Conservation (phyloP, 768 basidiomycete genomes). For the Sporobolomyces pararoseus region DNA sequence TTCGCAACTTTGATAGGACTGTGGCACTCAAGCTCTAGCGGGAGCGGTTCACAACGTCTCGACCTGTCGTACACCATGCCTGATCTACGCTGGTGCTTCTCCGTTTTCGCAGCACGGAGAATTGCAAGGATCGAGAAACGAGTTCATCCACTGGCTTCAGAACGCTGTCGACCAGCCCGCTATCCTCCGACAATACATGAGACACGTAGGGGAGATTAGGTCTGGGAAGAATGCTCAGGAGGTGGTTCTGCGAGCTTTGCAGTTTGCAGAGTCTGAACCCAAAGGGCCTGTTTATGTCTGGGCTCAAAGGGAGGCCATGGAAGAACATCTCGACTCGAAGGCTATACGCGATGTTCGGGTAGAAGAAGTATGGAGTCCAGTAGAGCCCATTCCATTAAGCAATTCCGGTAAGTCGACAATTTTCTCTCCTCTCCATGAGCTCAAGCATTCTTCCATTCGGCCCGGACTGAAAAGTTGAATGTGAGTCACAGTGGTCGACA, state of each 20-base stretch:
- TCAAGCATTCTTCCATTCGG: no score
- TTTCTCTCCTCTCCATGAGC: no score
- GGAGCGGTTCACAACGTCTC: constrained; percentile 72
- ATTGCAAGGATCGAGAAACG: constrained; percentile 63
- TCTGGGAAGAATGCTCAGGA: constrained; percentile 58
- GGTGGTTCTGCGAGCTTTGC: constrained; percentile 59
- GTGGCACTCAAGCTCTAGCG: constrained; percentile 57
- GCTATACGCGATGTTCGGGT: constrained; percentile 48
- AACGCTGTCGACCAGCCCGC: constrained; percentile 66
- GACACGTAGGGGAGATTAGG: constrained; percentile 60
- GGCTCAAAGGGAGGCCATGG: constrained; percentile 68
- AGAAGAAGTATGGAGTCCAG: constrained; percentile 56
- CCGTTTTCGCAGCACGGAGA: constrained; percentile 61
- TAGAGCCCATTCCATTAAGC: constrained; percentile 57
- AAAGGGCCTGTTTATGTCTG: constrained; percentile 69
- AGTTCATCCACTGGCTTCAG: constrained; percentile 70
- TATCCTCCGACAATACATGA: constrained; percentile 70
- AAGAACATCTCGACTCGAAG: constrained; percentile 58
- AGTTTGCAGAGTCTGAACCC: constrained; percentile 67
- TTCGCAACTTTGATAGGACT: no score
- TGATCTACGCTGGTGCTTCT: constrained; percentile 70
- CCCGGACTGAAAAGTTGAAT: no score
- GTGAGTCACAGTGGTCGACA: constrained; percentile 47
- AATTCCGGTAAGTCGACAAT: constrained; percentile 46
- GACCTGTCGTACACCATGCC: constrained; percentile 59